These are phyloP conservation scores for Sicyos baderoa DNA, from an alignment of 306 rosid species.

Conservation along the genomic window DNA sequence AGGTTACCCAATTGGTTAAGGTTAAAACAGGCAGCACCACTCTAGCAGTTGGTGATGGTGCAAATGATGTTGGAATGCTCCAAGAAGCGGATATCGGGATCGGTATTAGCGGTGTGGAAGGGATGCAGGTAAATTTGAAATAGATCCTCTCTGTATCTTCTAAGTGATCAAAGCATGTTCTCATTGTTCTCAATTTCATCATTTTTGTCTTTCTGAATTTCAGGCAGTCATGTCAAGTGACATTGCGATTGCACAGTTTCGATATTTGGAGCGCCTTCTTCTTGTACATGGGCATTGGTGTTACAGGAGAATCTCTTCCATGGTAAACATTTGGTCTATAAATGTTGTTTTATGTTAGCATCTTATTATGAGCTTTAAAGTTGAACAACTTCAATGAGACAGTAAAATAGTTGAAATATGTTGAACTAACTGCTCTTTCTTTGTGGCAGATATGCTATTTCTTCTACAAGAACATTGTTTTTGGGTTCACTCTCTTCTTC, in stretches of 20 bases:
- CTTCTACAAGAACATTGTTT: constrained; percentile 90
- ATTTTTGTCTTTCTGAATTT: constrained; percentile 21
- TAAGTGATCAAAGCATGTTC: not conserved
- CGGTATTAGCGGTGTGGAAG: constrained; percentile 96
- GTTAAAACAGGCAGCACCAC: constrained; percentile 59
- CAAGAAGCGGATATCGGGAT: constrained; percentile 98
- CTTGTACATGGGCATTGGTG: constrained; percentile 99
- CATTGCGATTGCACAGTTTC: constrained; percentile 90
- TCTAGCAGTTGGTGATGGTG: constrained; percentile 97
- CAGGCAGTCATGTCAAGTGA: constrained; percentile 99
- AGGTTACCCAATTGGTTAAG: constrained; percentile 86
- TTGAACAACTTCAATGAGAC: not conserved
- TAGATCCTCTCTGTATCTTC: not conserved
- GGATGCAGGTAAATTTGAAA: constrained; percentile 78
- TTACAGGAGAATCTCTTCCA: constrained; percentile 90
- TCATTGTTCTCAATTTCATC: constrained; percentile 18
- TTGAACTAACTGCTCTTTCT: constrained; percentile 22
- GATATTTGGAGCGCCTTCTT: constrained; percentile 79
- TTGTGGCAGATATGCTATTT: constrained; percentile 79
- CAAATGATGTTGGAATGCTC: constrained; percentile 98
- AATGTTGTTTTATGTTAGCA: not conserved
- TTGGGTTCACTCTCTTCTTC: constrained; percentile 87
- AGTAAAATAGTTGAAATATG: not conserved
- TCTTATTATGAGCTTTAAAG: not conserved
- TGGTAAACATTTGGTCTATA: constrained; percentile 39